phyloP scores from a whole-genome alignment of 2,329 filamentous ascomycete species.

The Penicillium corylophilum region DNA sequence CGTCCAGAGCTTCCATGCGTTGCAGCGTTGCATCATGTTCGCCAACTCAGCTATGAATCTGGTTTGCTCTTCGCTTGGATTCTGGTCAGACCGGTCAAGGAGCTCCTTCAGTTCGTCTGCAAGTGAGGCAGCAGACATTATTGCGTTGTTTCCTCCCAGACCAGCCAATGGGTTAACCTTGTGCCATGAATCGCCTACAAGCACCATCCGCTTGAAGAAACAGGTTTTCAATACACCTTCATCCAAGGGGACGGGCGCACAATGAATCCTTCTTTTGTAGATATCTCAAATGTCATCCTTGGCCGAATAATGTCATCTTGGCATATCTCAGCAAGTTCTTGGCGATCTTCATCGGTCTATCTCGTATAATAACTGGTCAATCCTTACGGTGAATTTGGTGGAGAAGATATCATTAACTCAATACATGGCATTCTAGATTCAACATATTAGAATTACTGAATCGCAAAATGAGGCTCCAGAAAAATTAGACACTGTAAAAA shows the following conservation, averaged over 20 bases:
- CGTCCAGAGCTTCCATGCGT: constrained; percentile 5
- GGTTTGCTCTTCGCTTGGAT: background rate
- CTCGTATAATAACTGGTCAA: too few species aligned
- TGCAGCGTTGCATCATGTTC: constrained; percentile 1
- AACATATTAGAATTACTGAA: background rate
- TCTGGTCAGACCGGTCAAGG: background rate
- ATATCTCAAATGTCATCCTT: constrained; percentile 8
- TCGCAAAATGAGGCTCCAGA: background rate
- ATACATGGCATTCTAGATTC: background rate
- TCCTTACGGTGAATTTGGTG: too few species aligned
- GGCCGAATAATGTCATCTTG: constrained; percentile 6
- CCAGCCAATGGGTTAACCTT: constrained; percentile 9
- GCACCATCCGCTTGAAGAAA: constrained; percentile 9
- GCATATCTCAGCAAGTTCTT: background rate
- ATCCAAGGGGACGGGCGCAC: constrained; percentile 3
- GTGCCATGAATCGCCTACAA: constrained; percentile 13
- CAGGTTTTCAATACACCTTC: constrained; percentile 6
- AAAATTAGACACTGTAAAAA: background rate
- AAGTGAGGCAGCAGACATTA: constrained; percentile 5
- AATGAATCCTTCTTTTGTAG: background rate
- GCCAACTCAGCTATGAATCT: background rate
- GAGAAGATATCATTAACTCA: background rate
- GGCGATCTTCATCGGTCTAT: background rate
- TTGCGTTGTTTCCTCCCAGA: constrained; percentile 9
- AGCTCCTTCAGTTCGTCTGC: constrained; percentile 2